These are phyloP conservation scores for Dendrobium catenatum DNA, from an alignment of 106 monocot genomes.

Conservation along the genomic window DNA sequence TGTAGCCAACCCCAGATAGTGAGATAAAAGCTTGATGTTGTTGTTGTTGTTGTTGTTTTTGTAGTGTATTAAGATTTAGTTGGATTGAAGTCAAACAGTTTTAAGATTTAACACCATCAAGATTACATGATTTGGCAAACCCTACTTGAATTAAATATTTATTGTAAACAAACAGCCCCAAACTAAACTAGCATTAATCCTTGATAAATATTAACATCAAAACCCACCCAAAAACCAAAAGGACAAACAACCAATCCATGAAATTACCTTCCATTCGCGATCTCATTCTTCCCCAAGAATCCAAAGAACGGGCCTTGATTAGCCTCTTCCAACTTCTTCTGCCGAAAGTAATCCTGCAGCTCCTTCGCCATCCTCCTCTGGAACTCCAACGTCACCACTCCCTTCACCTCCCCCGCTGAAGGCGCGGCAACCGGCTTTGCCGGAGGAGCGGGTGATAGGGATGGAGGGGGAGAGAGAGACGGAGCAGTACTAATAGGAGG, in stretches of 20 bases:
- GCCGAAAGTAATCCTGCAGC: slow-evolving; percentile 88
- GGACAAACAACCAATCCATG: background rate
- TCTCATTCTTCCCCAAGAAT: slow-evolving; percentile 79
- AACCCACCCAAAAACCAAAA: too few relatives aligned
- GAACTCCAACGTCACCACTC: slow-evolving; percentile 73
- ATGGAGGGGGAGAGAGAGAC: slow-evolving; percentile 27
- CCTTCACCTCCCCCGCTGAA: background rate
- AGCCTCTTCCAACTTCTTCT: slow-evolving; percentile 85
- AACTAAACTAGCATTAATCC: too few relatives aligned
- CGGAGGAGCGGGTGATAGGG: slow-evolving; percentile 28
- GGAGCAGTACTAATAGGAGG: slow-evolving; percentile 28
- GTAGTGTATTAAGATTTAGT: too few relatives aligned
- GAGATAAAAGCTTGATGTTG: too few relatives aligned
- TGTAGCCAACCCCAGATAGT: too few relatives aligned
- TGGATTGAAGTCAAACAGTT: too few relatives aligned
- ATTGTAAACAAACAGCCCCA: too few relatives aligned
- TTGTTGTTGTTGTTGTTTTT: too few relatives aligned
- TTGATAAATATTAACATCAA: too few relatives aligned
- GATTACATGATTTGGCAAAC: too few relatives aligned
- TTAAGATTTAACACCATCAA: too few relatives aligned
- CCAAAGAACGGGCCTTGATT: slow-evolving; percentile 84
- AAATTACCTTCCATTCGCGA: slow-evolving; percentile 81
- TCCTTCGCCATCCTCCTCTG: slow-evolving; percentile 96
- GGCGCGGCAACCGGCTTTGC: slow-evolving; percentile 14
- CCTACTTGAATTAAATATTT: too few relatives aligned